phyloP scores from a whole-genome alignment of 352 stramenopile species.

The Elongisporangium anandrum region DNA sequence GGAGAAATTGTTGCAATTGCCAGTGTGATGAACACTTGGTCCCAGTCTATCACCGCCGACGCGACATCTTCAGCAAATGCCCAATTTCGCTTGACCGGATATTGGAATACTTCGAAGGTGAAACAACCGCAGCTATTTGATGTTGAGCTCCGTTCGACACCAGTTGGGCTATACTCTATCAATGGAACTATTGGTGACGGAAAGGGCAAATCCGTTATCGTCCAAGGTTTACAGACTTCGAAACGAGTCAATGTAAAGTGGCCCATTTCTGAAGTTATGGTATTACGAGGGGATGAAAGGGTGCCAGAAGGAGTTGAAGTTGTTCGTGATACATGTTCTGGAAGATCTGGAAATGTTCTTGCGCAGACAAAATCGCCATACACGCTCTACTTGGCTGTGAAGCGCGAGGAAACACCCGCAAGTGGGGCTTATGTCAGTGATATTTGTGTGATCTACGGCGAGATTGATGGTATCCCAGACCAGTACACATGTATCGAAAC shows the following conservation, averaged over 20 bases:
- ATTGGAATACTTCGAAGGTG: constrained; percentile 72
- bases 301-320: constrained; percentile 70
- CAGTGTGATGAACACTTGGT: constrained; percentile 37
- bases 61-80: background rate
- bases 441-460: constrained; percentile 80
- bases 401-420: constrained; percentile 44
- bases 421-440: constrained; percentile 55
- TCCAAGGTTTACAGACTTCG: constrained; percentile 63
- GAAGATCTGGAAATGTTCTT: constrained; percentile 64
- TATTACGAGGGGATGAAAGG: constrained; percentile 68
- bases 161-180: constrained; percentile 35
- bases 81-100: constrained; percentile 55
- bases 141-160: constrained; percentile 52
- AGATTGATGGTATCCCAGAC: constrained; percentile 81
- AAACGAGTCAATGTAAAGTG: constrained; percentile 60
- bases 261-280: constrained; percentile 68
- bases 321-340: constrained; percentile 64
- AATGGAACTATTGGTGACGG: constrained; percentile 72
- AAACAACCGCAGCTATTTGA: constrained; percentile 73
- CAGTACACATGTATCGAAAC: constrained; percentile 66
- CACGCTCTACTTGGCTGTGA: constrained; percentile 70
- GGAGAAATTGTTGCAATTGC: constrained; percentile 60
- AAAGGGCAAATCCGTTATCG: constrained; percentile 37
- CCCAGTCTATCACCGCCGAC: constrained; percentile 23
- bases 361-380: constrained; percentile 69